Percentiles rank a stretch among this genome's conserved stretches.
phyloP scores from a whole-genome alignment of 2,329 filamentous ascomycete species.

The Ascocoryne sarcoides region DNA sequence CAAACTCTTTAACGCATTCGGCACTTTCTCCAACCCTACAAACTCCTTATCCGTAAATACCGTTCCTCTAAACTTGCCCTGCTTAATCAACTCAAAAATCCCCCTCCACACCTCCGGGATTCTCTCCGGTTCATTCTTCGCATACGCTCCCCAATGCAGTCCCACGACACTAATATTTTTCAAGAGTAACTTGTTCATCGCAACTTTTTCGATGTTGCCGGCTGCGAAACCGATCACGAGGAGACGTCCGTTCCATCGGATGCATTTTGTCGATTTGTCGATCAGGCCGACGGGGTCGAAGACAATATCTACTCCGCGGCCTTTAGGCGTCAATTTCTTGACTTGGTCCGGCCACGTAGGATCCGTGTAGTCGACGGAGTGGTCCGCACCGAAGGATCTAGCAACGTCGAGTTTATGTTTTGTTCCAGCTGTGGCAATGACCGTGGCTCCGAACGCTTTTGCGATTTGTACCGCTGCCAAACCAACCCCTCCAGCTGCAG shows the following conservation, averaged over 20 bases:
- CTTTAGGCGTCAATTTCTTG: constrained; percentile 66
- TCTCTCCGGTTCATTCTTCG: constrained; percentile 60
- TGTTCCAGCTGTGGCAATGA: constrained; percentile 86
- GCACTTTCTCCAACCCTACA: constrained; percentile 71
- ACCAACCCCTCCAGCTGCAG: constrained; percentile 85
- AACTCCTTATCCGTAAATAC: constrained; percentile 77
- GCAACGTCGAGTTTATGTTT: constrained; percentile 74
- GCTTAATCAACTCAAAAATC: constrained; percentile 66
- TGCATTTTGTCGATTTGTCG: constrained; percentile 81
- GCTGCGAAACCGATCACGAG: constrained; percentile 85
- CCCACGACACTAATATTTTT: constrained; percentile 92
- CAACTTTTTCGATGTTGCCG: constrained; percentile 80
- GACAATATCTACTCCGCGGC: constrained; percentile 72
- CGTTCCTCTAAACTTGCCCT: constrained; percentile 74
- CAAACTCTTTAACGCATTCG: constrained; percentile 66
- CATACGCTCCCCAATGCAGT: constrained; percentile 85
- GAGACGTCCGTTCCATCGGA: constrained; percentile 84
- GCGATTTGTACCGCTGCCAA: constrained; percentile 88
- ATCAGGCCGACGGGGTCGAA: constrained; percentile 92
- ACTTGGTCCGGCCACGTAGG: constrained; percentile 58
- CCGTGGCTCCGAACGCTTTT: constrained; percentile 82
- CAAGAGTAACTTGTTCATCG: constrained; percentile 82
- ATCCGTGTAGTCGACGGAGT: constrained; percentile 68
- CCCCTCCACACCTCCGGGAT: constrained; percentile 72
- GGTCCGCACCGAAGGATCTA: constrained; percentile 72